These are phyloP conservation scores for Strobilomyces dryophilus DNA, from an alignment of 768 basidiomycete genomes.

Conservation along the genomic window DNA sequence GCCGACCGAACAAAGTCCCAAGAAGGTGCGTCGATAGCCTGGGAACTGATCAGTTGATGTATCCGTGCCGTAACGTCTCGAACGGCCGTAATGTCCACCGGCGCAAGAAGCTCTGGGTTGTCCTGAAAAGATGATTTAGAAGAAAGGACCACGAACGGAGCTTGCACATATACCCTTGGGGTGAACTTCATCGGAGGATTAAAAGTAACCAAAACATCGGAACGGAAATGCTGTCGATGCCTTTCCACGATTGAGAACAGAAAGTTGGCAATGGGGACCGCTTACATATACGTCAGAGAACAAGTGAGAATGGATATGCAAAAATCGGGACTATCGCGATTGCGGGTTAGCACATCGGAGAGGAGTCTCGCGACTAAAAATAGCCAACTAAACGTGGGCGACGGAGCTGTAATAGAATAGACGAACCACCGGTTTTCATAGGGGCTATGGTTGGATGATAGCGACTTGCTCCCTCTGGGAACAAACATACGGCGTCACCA, in stretches of 20 bases:
- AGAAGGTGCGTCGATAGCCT: constrained; percentile 80
- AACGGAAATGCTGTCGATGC: constrained; percentile 84
- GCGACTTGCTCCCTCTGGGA: constrained; percentile 83
- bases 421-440: constrained; percentile 77
- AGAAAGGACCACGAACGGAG: constrained; percentile 19
- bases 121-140: constrained; percentile 37
- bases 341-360: constrained; percentile 70
- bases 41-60: constrained; percentile 65
- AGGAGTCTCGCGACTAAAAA: constrained; percentile 70
- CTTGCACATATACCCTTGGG: constrained; percentile 44
- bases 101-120: constrained; percentile 67
- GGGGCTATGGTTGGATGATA: constrained; percentile 87
- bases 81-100: constrained; percentile 59
- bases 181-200: constrained; percentile 64
- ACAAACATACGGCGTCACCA: constrained; percentile 78
- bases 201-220: constrained; percentile 83
- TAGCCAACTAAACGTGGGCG: not conserved
- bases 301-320: constrained; percentile 71
- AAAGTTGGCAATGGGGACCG: not conserved
- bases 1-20: constrained; percentile 76
- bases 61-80: constrained; percentile 58
- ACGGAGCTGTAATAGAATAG: not conserved
- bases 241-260: constrained; percentile 31
- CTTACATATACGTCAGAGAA: constrained; percentile 79
- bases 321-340: constrained; percentile 63